phyloP scores from a whole-genome alignment of 2,329 filamentous ascomycete genomes.

The Epichloe amarillans region DNA sequence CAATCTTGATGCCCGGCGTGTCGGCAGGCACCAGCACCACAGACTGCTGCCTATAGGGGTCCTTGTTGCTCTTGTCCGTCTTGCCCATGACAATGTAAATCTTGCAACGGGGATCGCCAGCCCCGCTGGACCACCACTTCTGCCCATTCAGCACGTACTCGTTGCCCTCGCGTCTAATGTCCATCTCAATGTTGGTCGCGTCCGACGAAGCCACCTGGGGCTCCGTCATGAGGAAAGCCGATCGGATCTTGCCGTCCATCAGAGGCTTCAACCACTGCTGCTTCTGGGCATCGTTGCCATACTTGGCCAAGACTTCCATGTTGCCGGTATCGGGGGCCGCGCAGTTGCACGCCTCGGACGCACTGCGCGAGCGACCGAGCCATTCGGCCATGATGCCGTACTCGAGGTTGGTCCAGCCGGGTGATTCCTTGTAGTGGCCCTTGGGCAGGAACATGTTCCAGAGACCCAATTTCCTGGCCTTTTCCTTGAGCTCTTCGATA shows the following conservation, averaged over 20 bases:
- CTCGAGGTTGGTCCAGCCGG: conserved; percentile 88
- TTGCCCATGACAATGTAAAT: conserved; percentile 98
- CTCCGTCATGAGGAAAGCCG: conserved; percentile 90
- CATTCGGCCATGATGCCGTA: conserved; percentile 97
- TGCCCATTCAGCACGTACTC: conserved; percentile 85
- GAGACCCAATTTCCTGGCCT: conserved; percentile 69
- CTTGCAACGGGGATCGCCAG: conserved; percentile 81
- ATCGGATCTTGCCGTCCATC: conserved; percentile 73
- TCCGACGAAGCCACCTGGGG: conserved; percentile 79
- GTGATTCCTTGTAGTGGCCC: conserved; percentile 89
- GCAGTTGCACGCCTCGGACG: conserved; percentile 82
- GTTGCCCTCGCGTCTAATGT: conserved; percentile 70
- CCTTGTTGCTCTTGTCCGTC: conserved; percentile 59
- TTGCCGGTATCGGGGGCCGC: conserved; percentile 86
- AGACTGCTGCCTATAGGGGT: conserved; percentile 82
- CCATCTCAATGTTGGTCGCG: conserved; percentile 82
- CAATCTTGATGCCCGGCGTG: conserved; percentile 76
- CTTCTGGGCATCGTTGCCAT: conserved; percentile 78
- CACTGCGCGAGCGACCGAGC: conserved; percentile 72
- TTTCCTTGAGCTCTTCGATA: conserved; percentile 78
- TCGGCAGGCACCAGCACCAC: conserved; percentile 77
- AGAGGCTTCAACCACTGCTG: conserved; percentile 68
- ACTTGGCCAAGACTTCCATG: conserved; percentile 91
- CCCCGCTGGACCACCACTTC: conserved; percentile 99
- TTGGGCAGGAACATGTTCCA: conserved; percentile 99